These are phyloP conservation scores for Maudiozyma serrabonitensis DNA, from an alignment of 805 yeast species.

Conservation along the genomic window DNA sequence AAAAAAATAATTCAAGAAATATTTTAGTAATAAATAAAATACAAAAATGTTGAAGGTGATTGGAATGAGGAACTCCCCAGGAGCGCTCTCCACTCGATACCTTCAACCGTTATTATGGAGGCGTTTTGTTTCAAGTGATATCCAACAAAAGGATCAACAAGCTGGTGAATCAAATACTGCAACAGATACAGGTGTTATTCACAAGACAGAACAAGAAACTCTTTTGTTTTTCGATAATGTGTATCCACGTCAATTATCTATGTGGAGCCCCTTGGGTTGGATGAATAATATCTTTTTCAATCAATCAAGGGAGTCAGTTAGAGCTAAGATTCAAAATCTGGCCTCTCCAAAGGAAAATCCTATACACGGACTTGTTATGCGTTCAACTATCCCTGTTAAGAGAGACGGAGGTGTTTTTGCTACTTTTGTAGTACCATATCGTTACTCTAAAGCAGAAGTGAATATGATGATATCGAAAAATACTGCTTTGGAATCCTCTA, in stretches of 20 bases:
- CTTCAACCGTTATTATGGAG: background rate
- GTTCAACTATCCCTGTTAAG: constrained; percentile 55
- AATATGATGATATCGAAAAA: constrained; percentile 43
- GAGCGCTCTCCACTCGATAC: background rate
- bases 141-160: constrained; percentile 36
- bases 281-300: constrained; percentile 31
- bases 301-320: constrained; percentile 32
- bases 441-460: constrained; percentile 40
- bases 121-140: constrained; percentile 32
- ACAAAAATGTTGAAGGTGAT: background rate
- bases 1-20: too few species aligned
- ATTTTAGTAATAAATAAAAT: background rate
- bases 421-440: constrained; percentile 53
- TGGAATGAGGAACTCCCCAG: background rate
- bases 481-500: constrained; percentile 31
- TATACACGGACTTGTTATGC: constrained; percentile 37
- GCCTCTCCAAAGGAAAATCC: constrained; percentile 33
- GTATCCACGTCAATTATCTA: constrained; percentile 36
- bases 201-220: constrained; percentile 39
- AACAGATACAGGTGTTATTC: constrained; percentile 48
- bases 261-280: constrained; percentile 40
- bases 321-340: constrained; percentile 31
- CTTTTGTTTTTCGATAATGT: constrained; percentile 49
- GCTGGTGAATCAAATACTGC: constrained; percentile 48
- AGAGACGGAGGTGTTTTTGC: constrained; percentile 95